Conservation (phyloP, 129 eudicot species). For the Mikania micrantha region DNA sequence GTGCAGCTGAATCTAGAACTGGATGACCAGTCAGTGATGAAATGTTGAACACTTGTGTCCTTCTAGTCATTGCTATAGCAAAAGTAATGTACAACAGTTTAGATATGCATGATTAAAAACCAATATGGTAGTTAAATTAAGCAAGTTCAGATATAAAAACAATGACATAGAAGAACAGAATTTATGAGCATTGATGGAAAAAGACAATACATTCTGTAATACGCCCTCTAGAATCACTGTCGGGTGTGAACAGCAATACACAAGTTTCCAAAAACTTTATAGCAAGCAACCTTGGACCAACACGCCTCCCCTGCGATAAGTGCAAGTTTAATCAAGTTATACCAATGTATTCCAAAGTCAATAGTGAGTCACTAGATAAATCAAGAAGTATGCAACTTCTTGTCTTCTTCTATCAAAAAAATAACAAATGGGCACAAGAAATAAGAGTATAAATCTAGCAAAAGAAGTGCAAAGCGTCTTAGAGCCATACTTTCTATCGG, state of each 20-base stretch:
- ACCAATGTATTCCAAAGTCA: too few species aligned
- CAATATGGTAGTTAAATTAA: background rate
- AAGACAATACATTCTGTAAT: constrained; percentile 45
- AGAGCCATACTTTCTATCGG: too few species aligned
- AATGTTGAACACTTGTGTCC: constrained; percentile 44
- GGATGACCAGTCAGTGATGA: constrained; percentile 77
- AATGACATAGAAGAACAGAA: background rate
- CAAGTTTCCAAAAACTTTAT: constrained; percentile 77
- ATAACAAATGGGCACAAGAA: too few species aligned
- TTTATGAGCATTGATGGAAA: background rate
- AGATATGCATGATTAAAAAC: background rate
- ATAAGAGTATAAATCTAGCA: too few species aligned
- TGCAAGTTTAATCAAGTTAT: constrained; percentile 3
- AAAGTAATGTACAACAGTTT: constrained; percentile 7
- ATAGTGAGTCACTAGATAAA: too few species aligned
- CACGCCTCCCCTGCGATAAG: constrained; percentile 47
- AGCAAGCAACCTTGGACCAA: constrained; percentile 74
- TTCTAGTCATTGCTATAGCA: constrained; percentile 30
- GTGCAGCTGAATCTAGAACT: constrained; percentile 52
- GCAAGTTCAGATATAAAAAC: background rate
- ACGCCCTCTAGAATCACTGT: constrained; percentile 51
- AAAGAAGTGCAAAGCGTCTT: too few species aligned
- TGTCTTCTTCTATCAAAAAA: too few species aligned
- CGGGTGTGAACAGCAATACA: constrained; percentile 56
- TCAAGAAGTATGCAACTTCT: too few species aligned